A percentile compares a stretch with the other conserved stretches of the same genome.
Evolutionary conservation across 495 filamentous ascomycete genomes (phyloP).

Genomic region (Aspergillus olivimuriae): DNA sequence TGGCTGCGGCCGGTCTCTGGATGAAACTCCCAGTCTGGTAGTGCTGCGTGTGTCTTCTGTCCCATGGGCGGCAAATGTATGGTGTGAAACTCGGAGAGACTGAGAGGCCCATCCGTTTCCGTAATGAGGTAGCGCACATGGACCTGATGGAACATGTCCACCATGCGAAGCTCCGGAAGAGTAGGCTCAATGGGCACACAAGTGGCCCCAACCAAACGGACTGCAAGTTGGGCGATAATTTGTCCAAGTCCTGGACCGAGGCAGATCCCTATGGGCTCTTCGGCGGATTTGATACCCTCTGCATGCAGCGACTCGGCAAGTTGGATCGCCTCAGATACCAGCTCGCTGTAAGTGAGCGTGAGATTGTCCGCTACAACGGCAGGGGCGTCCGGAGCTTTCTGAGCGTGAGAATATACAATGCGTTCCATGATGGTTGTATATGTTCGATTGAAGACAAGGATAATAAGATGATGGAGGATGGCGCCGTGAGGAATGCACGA

Average conservation of each 20-base stretch:
- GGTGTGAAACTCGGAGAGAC: neutral
- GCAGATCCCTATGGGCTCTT: conserved; percentile 1
- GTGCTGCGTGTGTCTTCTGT: neutral
- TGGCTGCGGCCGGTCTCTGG: conserved; percentile 1
- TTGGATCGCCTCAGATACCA: neutral
- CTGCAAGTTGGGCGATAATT: conserved; percentile 3
- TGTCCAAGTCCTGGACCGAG: conserved; percentile 1
- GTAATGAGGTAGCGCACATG: neutral
- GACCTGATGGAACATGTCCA: neutral
- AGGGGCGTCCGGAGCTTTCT: neutral
- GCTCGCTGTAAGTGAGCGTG: conserved; percentile 2
- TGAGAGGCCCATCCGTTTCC: neutral
- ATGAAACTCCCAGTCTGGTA: neutral
- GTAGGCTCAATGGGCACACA: conserved; percentile 6
- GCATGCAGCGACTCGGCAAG: neutral
- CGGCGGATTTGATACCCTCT: neutral
- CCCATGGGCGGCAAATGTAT: neutral
- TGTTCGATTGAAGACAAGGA: too few species aligned
- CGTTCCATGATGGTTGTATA: neutral
- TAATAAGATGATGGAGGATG: too few species aligned
- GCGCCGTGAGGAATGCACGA: too few species aligned
- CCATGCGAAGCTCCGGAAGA: neutral
- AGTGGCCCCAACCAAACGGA: conserved; percentile 3
- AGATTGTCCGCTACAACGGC: neutral
- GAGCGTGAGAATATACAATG: conserved; percentile 1